Base-by-base conservation (phyloP, 129 eudicot species). In the Flaveria sonorensis region DNA sequence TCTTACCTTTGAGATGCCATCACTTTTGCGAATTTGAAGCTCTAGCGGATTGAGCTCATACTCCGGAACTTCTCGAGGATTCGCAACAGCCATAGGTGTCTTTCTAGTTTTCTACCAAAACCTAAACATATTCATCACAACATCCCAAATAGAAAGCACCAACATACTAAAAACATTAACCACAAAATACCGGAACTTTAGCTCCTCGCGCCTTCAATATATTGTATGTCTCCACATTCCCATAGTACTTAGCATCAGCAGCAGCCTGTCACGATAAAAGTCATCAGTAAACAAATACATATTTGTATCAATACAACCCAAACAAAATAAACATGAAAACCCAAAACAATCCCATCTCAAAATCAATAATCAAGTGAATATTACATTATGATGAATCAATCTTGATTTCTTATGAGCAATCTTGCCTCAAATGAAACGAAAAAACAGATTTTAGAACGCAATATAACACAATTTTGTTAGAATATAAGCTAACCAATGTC, bases 191-290 rank as follows among this genome's bases (percentile, higher is more conserved):
- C 71, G 89, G 97, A 73, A 82, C 83, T 86, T 89, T 95, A 73
- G 97, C 99, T 63, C 99, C 99, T 47, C 89, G 90, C 23, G 96
- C 94, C 85, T 91, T 91, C 89, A 95, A 88, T 76, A 95, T 88
- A 62, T 91, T 81, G 78, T 89, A 91, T 56, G 91, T 92, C 52
- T 92, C 97, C 30, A 79, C 69, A 65, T 91, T 82, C 48, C 97
- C 99, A 64, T 95, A 95, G 87, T 91, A 88, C 71, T 91, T 95
- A 11, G 99, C 97, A 86, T 95, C 99, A 81, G 99, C 99, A 65
- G 94, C 92, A 53, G 99, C 95, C 99, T 95, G 86, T 70, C 72
- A 84, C 15, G 28, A 71, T 74, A 21, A 65, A 64, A 26, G 69
- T 18, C 66, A 4, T n/a, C 68, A 52, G 10, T 9, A 23, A 74